These are phyloP conservation scores for Baeospora myosura DNA, from an alignment of 1,284 basidiomycete genomes.

Conservation along the genomic window DNA sequence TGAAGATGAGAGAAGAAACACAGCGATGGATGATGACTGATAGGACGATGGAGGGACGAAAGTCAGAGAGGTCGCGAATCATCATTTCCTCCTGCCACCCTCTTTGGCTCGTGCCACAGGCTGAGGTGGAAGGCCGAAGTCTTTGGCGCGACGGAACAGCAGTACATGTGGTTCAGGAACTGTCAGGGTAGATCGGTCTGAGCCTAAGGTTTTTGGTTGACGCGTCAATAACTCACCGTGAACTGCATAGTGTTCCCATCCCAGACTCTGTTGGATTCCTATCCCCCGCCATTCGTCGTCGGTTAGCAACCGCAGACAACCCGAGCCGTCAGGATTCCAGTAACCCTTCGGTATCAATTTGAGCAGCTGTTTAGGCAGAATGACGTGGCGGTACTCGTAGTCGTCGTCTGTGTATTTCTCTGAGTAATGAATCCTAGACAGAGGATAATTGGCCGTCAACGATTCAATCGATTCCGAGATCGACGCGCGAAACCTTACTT, in stretches of 20 bases:
- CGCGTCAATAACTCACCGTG: conserved; percentile 59
- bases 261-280: conserved; percentile 91
- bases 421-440: conserved; percentile 14
- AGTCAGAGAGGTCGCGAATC: conserved; percentile 10
- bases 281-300: conserved; percentile 94
- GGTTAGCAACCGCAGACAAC: conserved; percentile 73
- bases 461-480: neutral
- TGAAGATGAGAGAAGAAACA: neutral
- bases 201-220: neutral
- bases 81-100: conserved; percentile 29
- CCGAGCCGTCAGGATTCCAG: conserved; percentile 62
- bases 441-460: neutral
- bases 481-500: conserved; percentile 6
- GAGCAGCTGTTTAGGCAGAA: conserved; percentile 81
- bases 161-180: conserved; percentile 84
- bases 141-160: conserved; percentile 68
- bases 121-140: conserved; percentile 47
- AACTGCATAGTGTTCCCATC: conserved; percentile 97
- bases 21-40: conserved; percentile 1
- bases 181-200: conserved; percentile 20
- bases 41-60: too few species aligned
- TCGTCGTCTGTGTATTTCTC: conserved; percentile 63
- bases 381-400: conserved; percentile 89
- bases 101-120: conserved; percentile 24
- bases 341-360: conserved; percentile 12